These are phyloP conservation scores for Citrus inodora DNA, from an alignment of 345 rosid species.

Conservation along the genomic window DNA sequence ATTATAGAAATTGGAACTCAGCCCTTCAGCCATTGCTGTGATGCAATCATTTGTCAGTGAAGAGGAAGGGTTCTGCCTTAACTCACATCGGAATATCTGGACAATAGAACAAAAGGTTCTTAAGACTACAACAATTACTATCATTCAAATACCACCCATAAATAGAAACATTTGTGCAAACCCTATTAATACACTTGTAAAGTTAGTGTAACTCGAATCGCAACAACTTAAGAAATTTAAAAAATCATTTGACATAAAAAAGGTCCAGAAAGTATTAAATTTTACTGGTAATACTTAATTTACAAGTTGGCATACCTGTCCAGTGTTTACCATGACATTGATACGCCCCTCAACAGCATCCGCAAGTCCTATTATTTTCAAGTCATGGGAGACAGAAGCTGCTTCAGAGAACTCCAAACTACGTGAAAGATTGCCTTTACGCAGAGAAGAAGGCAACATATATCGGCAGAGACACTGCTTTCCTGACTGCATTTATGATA, in stretches of 20 bases:
- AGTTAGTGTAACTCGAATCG: neutral
- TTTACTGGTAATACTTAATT: neutral
- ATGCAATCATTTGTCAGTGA: conserved; percentile 83
- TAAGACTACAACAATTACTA: neutral
- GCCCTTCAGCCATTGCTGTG: conserved; percentile 86
- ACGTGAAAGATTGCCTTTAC: conserved; percentile 36
- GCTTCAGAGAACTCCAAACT: conserved; percentile 49
- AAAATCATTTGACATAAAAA: neutral
- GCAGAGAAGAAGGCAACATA: conserved; percentile 61
- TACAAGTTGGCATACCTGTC: conserved; percentile 50
- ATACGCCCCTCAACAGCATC: conserved; percentile 84
- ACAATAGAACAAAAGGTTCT: conserved; percentile 17
- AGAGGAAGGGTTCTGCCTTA: conserved; percentile 70
- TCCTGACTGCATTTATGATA: conserved; percentile 70
- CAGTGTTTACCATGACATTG: conserved; percentile 65
- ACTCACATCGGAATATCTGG: conserved; percentile 80
- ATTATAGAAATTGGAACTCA: conserved; percentile 55
- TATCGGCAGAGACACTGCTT: conserved; percentile 85
- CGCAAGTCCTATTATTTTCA: conserved; percentile 70
- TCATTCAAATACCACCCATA: neutral
- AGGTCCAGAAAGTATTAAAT: neutral
- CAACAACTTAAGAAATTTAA: neutral
- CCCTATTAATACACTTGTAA: neutral
- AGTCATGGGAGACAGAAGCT: conserved; percentile 44
- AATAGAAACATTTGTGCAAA: conserved; percentile 4